Evolutionary conservation across 306 rosid genomes (phyloP), one percentile per base, ranked within the genome.

Genomic region (Adenanthera pavonina): DNA sequence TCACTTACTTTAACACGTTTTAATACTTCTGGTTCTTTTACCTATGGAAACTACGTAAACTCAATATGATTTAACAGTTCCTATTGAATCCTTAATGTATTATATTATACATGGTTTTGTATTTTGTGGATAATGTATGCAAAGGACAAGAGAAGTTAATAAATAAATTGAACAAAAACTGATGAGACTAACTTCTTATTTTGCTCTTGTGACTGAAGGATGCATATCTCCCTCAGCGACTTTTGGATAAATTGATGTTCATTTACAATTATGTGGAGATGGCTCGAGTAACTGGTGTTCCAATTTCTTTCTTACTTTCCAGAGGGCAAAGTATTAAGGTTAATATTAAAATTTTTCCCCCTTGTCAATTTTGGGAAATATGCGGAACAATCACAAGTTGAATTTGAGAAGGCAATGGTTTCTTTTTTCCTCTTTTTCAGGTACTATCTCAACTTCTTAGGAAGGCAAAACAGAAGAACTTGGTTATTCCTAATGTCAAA

Each of bases 221-320:
- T 90, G 99, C 99, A 19, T 95, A 93, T 87, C 99, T 95, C 73
- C 99, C 99, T 20, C 99, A 95, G 64, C 89, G 99, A 83, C 94
- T 95, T 81, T 86, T 95, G 86, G 99, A 95, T 86, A 95, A 93
- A 87, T 79, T 95, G 87, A 93, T 95, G 99, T 92, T 87, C 74
- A 85, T 95, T 83, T 95, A 95, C 90, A 95, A 95, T 83, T 95
- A 95, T 41, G 99, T 95, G 84, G 99, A 95, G 88, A 95, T 95
- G 99, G 99, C 99, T 84, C 89, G 99, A 78, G 99, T 95, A 33
- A 95, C 99, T 35, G 99, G 99, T 79, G 99, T 95, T 77, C 99
- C 99, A 48, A 92, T 95, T 78, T 93, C 99, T 65, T 95, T 95
- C 86, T 89, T 95, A 82, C 98, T 95, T 81, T 89, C 99, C 52